These are phyloP conservation scores for Penicillium parvum DNA, from an alignment of 495 filamentous ascomycete species.

Conservation along the genomic window DNA sequence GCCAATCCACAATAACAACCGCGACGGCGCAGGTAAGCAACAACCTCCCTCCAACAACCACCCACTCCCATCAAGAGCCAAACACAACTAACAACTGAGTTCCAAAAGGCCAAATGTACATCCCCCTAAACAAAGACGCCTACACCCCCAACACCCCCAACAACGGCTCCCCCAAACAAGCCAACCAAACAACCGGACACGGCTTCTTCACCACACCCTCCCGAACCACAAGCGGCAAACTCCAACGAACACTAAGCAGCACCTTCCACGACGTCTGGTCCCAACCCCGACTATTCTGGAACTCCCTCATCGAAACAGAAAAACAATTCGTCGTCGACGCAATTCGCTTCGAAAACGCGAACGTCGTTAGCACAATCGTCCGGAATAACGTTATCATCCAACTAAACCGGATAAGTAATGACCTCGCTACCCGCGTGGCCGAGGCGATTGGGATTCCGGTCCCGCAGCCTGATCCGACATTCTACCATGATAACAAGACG, in stretches of 20 bases:
- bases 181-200: slow-evolving; percentile 62
- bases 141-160: slow-evolving; percentile 68
- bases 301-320: slow-evolving; percentile 65
- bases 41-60: slow-evolving; percentile 12
- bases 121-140: slow-evolving; percentile 45
- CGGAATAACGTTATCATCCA: slow-evolving; percentile 59
- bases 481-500: slow-evolving; percentile 69
- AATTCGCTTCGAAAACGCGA: slow-evolving; percentile 67
- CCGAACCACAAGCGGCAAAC: slow-evolving; percentile 48
- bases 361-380: slow-evolving; percentile 53
- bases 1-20: slow-evolving; percentile 70
- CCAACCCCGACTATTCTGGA: slow-evolving; percentile 72
- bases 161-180: slow-evolving; percentile 60
- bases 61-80: no score
- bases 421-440: slow-evolving; percentile 64
- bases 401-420: slow-evolving; percentile 67
- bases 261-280: slow-evolving; percentile 75
- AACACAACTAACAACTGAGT: no score
- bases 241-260: slow-evolving; percentile 55
- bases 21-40: slow-evolving; percentile 37
- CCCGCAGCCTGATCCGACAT: slow-evolving; percentile 56
- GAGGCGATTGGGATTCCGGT: slow-evolving; percentile 53
- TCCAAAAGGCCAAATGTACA: slow-evolving; percentile 37
- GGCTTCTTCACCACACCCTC: slow-evolving; percentile 72
- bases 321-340: slow-evolving; percentile 77